A percentile compares a stretch with the other conserved stretches of the same genome.
These are phyloP conservation scores for Fraxinus xanthoxyloides DNA, from an alignment of 305 asterid genomes.

Conservation along the genomic window DNA sequence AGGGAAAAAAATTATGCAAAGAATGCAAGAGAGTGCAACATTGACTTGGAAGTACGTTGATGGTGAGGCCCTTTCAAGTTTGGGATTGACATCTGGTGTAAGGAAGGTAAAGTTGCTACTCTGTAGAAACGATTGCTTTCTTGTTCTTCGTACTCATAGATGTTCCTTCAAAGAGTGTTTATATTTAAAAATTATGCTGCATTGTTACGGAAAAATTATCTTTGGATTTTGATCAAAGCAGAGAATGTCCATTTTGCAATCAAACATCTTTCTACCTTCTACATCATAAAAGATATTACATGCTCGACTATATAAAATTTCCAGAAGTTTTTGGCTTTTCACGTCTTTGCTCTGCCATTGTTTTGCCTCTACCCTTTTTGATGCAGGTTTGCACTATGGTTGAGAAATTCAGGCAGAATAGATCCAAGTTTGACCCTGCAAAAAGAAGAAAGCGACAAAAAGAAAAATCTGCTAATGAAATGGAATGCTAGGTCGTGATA, in stretches of 20 bases:
- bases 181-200: conserved; percentile 9
- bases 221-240: not conserved
- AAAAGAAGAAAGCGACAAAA: conserved; percentile 35
- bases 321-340: not conserved
- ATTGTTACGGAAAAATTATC: conserved; percentile 3
- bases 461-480: conserved; percentile 11
- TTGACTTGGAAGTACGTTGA: conserved; percentile 73
- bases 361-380: conserved; percentile 12
- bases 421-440: conserved; percentile 29
- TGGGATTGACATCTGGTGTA: conserved; percentile 94
- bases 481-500: not conserved
- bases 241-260: not conserved
- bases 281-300: not conserved
- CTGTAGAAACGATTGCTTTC: not conserved
- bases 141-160: not conserved
- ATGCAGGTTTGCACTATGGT: conserved; percentile 78
- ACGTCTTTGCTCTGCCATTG: conserved; percentile 12
- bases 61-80: conserved; percentile 51
- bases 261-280: not conserved
- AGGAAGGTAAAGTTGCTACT: conserved; percentile 64
- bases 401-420: conserved; percentile 68
- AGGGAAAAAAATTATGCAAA: conserved; percentile 29
- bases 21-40: conserved; percentile 33
- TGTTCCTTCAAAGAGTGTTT: conserved; percentile 9
- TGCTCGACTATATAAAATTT: not conserved